These are phyloP conservation scores for Ceratobasidium sp. DNA, from an alignment of 1,284 basidiomycete genomes.

Conservation along the genomic window DNA sequence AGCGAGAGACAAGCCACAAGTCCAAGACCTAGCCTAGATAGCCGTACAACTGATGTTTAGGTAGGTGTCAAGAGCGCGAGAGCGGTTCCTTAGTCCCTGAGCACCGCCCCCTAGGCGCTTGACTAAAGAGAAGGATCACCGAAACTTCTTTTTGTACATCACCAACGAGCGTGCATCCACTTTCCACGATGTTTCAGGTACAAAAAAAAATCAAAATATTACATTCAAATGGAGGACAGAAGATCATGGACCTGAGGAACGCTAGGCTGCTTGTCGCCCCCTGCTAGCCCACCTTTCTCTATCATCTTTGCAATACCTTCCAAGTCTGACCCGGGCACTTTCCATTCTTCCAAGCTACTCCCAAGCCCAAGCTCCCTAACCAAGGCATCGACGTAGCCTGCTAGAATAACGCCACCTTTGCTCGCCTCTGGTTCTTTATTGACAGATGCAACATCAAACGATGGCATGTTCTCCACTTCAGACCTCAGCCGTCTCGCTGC, in stretches of 20 bases:
- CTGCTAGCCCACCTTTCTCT: conserved; percentile 18
- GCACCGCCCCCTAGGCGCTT: conserved; percentile 19
- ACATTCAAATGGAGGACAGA: background rate
- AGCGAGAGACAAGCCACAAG: background rate
- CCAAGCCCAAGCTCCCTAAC: conserved; percentile 12
- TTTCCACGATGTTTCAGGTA: background rate
- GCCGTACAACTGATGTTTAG: background rate
- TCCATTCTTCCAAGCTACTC: conserved; percentile 12
- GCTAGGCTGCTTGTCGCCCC: conserved; percentile 5
- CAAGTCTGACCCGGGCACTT: conserved; percentile 16
- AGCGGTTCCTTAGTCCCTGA: conserved; percentile 28
- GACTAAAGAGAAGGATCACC: background rate
- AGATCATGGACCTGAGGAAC: conserved; percentile 21
- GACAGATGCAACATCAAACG: background rate
- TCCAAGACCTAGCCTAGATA: conserved; percentile 5
- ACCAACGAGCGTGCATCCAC: background rate
- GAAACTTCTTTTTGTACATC: background rate
- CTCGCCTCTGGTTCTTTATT: conserved; percentile 4
- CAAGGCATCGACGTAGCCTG: conserved; percentile 6
- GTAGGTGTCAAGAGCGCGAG: background rate
- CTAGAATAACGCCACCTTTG: conserved; percentile 3
- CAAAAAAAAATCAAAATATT: background rate
- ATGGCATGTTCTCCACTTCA: background rate
- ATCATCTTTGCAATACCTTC: conserved; percentile 29
- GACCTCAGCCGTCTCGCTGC: background rate